Base-by-base conservation (phyloP, 345 rosid species). In the Limnanthes douglasii region DNA sequence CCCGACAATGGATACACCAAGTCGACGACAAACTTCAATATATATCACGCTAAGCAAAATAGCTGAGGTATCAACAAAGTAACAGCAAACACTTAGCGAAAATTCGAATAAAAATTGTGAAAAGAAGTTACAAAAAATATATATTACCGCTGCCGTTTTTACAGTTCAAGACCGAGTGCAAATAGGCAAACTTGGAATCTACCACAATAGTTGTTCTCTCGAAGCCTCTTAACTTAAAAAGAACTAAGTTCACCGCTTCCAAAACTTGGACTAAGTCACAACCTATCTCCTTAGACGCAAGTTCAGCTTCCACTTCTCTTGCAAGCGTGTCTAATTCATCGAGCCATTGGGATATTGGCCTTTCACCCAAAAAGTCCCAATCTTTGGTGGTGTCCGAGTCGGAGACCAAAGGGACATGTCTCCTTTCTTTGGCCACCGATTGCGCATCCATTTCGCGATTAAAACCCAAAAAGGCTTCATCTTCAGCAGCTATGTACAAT, bases 11-110 rank as follows among this genome's bases (percentile, higher is more conserved):
- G 71, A 64, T 54, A 85, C 63, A 49, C 66, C 61, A 15, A 85
- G 77, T 41, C 86, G 66, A 59, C 46, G 62, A 57, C 93, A 85
- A 43, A 85, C 90, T 73, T 85, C 96, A 44, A 76, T 73, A 80
- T 85, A 85, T 45, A 85, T 76, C 54, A 85, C 61, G 68, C 90
- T 85, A 57, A 85, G 72, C 68, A 80, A 75, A 67, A 80, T 73
- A 23, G 85, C 96, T 85, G 85, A 43, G n/a, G n/a, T n/a, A n/a
- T 49, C 18, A 43, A 0, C 17, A 31, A 33, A 39, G 30, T 24
- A 12, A 43, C 26, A 34, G 32, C 14, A 56, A 25, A 3, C 15
- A 38, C 17, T 21, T 21, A 23, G n/a, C 12, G 21, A 8, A 38
- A 15, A 32, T 37, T 25, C 15, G 3, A 21, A 36, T n/a, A 5